These are phyloP conservation scores for Lodderomyces margitis DNA, from an alignment of 1,139 yeast species.

Conservation along the genomic window DNA sequence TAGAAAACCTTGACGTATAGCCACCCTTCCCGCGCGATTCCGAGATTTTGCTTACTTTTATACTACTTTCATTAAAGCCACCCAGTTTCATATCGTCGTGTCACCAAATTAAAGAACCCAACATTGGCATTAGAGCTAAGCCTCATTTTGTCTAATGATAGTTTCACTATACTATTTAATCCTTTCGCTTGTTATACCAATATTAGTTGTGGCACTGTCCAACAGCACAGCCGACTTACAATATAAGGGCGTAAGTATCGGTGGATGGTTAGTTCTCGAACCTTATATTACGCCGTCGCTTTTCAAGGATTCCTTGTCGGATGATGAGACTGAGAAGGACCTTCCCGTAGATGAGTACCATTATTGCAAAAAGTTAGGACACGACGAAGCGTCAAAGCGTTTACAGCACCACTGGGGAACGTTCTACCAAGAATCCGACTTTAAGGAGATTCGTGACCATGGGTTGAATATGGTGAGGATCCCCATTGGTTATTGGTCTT, in stretches of 20 bases:
- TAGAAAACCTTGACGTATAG: too few species aligned
- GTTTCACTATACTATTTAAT: not conserved
- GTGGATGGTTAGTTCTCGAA: slow-evolving; percentile 67
- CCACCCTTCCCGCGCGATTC: not conserved
- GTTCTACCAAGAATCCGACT: slow-evolving; percentile 56
- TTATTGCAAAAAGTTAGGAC: slow-evolving; percentile 47
- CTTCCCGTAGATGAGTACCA: slow-evolving; percentile 62
- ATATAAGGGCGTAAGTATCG: slow-evolving; percentile 53
- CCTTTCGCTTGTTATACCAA: not conserved
- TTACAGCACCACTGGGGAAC: slow-evolving; percentile 53
- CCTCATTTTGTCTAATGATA: not conserved
- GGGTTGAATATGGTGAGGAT: slow-evolving; percentile 64
- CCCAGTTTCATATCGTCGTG: too few species aligned
- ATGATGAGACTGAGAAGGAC: slow-evolving; percentile 27
- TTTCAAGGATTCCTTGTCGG: slow-evolving; percentile 32
- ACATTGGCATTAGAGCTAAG: not conserved
- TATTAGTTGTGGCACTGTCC: not conserved
- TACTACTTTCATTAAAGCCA: not conserved
- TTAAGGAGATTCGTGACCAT: slow-evolving; percentile 39
- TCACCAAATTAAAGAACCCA: too few species aligned
- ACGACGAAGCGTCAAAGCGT: slow-evolving; percentile 38
- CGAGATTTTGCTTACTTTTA: not conserved
- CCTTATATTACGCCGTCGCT: slow-evolving; percentile 66
- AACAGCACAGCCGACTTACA: slow-evolving; percentile 19
- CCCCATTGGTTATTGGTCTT: slow-evolving; percentile 72